Evolutionary conservation across 352 stramenopile genomes (phyloP), one percentile per base, ranked within the genome.

Genomic region (Phytophthora ramorum): DNA sequence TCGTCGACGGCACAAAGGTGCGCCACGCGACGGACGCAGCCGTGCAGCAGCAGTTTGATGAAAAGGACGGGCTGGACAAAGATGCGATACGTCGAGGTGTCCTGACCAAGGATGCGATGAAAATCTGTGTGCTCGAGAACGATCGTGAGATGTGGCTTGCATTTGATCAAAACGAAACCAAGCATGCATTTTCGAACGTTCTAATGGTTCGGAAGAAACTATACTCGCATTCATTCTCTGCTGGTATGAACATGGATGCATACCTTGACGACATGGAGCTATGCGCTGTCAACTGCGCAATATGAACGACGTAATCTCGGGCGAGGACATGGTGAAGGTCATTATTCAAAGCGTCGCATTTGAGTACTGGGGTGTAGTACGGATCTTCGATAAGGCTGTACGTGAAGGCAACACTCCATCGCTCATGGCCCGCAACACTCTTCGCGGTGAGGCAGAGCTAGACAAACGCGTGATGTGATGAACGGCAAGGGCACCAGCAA

Each of bases 91-190:
- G 54, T 13, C 32, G 19, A 17, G 43, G 43, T 9, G 0, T 62
- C 14, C 16, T 62, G 4, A 2, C 12, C 2, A 53, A 62, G 22
- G 54, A 54, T 16, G 28, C 35, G 35, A 41, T 7, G 35, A 16
- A 10, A 17, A 17, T 41, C 10, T 41, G 35, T 10, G 10, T 7
- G 35, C 35, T 41, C 4, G 4, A 7, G 35, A 41, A 17, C 6
- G 35, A 1, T 7, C 54, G 7, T 38, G 54, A 62, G 4, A 62
- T 62, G 32, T 62, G 54, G 54, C 4, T 40, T 3, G 30, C 54
- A 3, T 62, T 62, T 19, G 54, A 62, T 3, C 1, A 37, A 8
- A 32, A 62, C 2, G 54, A 62, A 20, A 53, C 43, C 1, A 52
- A 53, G 44, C 28, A 43, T 0, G 30, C 22, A 5, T 60, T 20